Conservation (phyloP, 768 basidiomycete species). For the Cyclocybe aegerita region DNA sequence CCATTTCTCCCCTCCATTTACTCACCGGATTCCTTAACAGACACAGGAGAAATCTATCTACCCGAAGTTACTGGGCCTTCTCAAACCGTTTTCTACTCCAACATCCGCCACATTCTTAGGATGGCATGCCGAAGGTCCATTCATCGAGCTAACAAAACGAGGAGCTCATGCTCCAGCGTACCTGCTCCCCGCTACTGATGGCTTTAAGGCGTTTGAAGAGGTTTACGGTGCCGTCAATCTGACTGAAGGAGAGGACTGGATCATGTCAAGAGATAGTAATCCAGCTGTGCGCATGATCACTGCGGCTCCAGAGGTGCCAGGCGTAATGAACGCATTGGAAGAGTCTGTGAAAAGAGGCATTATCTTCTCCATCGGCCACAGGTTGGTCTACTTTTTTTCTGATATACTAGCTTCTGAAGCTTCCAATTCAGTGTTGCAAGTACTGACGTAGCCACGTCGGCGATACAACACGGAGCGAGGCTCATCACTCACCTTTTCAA, state of each 20-base stretch:
- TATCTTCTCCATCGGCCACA: slow-evolving; percentile 87
- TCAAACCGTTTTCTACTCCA: slow-evolving; percentile 65
- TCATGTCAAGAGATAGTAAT: slow-evolving; percentile 43
- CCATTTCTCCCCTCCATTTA: not conserved
- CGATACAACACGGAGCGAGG: slow-evolving; percentile 71
- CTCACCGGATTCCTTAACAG: slow-evolving; percentile 31
- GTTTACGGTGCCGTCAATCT: slow-evolving; percentile 73
- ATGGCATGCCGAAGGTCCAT: slow-evolving; percentile 92
- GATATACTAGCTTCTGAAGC: not conserved
- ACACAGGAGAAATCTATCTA: slow-evolving; percentile 79
- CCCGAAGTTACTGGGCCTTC: slow-evolving; percentile 64
- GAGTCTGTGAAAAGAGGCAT: slow-evolving; percentile 65
- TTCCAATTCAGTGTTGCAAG: slow-evolving; percentile 58
- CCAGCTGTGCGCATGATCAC: slow-evolving; percentile 79
- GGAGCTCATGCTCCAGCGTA: slow-evolving; percentile 78
- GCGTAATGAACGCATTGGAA: slow-evolving; percentile 70
- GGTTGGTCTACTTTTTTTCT: slow-evolving; percentile 38
- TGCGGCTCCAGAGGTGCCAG: slow-evolving; percentile 82
- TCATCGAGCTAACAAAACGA: slow-evolving; percentile 77
- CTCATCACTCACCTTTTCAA: slow-evolving; percentile 94
- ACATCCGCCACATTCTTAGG: slow-evolving; percentile 75
- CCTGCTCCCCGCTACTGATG: slow-evolving; percentile 61
- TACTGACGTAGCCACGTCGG: slow-evolving; percentile 69
- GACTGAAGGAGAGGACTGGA: slow-evolving; percentile 64
- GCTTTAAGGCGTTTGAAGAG: slow-evolving; percentile 66